Base-by-base conservation (phyloP, 768 basidiomycete species). In the Tephrocybe rancida region DNA sequence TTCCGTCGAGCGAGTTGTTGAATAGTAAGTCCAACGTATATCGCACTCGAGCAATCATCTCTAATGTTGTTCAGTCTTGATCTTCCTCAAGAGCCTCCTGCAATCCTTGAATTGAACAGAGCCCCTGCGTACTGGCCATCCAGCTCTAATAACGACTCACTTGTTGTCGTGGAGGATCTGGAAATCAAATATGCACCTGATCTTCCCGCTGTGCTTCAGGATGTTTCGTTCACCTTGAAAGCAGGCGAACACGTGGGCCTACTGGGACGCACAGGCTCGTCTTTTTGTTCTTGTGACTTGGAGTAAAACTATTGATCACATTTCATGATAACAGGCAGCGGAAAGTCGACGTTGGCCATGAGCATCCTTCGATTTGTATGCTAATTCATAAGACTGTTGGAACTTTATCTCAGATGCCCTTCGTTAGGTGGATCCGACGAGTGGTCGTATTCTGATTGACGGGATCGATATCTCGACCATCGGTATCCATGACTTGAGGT, bases 61-160 rank as follows among this genome's bases (percentile, higher is more conserved):
- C 25, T 34, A 21, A 19, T 19, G 7, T 41, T 21, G 3, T 37
- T 6, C 35, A 78, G 76, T 57, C 71, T 96, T 22, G 83, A 91
- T 47, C 78, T 97, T 5, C 92, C 92, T 0, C 91, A 93, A 67
- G 93, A 96, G 64, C 88, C 95, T 0, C 85, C 91, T 2, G 77
- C 86, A 0, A 64, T 88, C 53, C 87, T 94, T 44, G 87, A 92
- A 58, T 79, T 80, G 0, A 81, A 80, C 51, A 82, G 90, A 6
- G 88, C 86, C 1, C 95, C 95, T 0, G 95, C 94, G 0, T 95
- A 95, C 63, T 97, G 95, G 95, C 95, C 95, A 0, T 92, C 92
- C 0, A 84, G 79, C 53, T 75, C 85, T 16, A 80, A 77, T 44
- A 73, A 80, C 7, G 75, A 84, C 25, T 64, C 76, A 3, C 73